These are phyloP conservation scores for Diaporthe vexans DNA, from an alignment of 2,329 filamentous ascomycete genomes.

Conservation along the genomic window DNA sequence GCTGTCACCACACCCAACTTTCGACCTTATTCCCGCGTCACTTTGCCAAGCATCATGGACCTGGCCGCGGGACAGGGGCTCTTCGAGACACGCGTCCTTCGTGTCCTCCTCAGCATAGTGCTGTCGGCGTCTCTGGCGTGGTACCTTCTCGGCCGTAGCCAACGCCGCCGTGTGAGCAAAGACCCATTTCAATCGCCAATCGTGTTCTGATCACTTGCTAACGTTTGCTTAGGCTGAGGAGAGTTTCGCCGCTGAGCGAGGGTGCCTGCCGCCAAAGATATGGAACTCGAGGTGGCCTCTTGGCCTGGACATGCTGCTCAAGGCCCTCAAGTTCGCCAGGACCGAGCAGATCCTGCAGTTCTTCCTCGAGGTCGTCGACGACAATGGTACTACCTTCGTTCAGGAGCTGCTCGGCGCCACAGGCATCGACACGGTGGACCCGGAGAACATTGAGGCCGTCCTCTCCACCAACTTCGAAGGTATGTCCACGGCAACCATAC, in stretches of 20 bases:
- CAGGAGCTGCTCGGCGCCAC: constrained; percentile 20
- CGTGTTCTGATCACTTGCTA: not conserved
- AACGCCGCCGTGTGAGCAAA: not conserved
- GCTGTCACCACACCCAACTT: no score
- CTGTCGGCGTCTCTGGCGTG: constrained; percentile 1
- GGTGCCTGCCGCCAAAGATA: constrained; percentile 17
- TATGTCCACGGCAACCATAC: not conserved
- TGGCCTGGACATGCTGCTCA: constrained; percentile 20
- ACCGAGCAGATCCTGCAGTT: constrained; percentile 23
- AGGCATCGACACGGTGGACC: constrained; percentile 23
- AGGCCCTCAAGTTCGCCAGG: constrained; percentile 20
- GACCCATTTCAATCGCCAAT: not conserved
- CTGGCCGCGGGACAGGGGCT: not conserved
- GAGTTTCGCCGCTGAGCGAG: not conserved
- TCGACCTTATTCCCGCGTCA: no score
- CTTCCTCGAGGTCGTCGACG: constrained; percentile 25
- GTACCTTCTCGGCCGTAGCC: constrained; percentile 2
- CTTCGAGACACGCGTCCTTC: not conserved
- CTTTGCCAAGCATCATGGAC: not conserved
- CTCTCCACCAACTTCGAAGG: constrained; percentile 32
- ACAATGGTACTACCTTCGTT: constrained; percentile 23
- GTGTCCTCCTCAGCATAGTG: not conserved
- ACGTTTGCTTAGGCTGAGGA: not conserved
- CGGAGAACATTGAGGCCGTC: constrained; percentile 35
- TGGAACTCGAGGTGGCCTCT: constrained; percentile 26